Evolutionary conservation across 208 protist species (phyloP), one percentile per base, ranked within the genome.

Genomic region (Blastocrithidia nonstop): DNA sequence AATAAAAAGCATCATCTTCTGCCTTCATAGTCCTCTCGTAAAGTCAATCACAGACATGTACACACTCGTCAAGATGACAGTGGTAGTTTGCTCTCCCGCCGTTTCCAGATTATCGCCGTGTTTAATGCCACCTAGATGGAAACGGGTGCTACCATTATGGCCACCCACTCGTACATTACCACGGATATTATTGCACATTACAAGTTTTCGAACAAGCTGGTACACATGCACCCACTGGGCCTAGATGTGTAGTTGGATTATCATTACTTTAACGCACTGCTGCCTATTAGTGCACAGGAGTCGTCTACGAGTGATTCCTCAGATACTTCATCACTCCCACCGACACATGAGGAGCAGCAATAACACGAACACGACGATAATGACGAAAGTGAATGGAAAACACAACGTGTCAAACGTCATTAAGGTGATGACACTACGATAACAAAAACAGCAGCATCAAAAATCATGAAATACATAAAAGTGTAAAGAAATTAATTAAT

Each of bases 41-140:
- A n/a, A n/a, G n/a, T n/a, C n/a, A n/a, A n/a, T n/a, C n/a, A n/a
- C n/a, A n/a, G n/a, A 22, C 41, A 55, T 15, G 48, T 46, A 27
- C 43, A 45, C 15, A 50, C 42, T n/a, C 16, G 20, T 4, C 13
- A 29, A 7, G 4, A 31, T 9, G 44, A 11, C n/a, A 29, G 29
- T 15, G 21, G 26, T 6, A 24, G 39, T 11, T 2, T 43, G 1
- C 26, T 24, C 15, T 50, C 23, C 3, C 52, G 56, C 2, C 52
- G 45, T 1, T 87, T 90, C 59, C 81, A 90, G 45, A 57, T 90
- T 17, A 71, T 87, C 6, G 81, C 71, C 2, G 76, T 78, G 13
- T 83, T 86, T 40, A 76, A 86, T 7, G 81, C 81, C 20, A 73
- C 61, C 8, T 76, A 90, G 50, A 76, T 82, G 71, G 76, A 84